These are phyloP conservation scores for Solanum peruvianum DNA, from an alignment of 257 asterid species.

Conservation along the genomic window DNA sequence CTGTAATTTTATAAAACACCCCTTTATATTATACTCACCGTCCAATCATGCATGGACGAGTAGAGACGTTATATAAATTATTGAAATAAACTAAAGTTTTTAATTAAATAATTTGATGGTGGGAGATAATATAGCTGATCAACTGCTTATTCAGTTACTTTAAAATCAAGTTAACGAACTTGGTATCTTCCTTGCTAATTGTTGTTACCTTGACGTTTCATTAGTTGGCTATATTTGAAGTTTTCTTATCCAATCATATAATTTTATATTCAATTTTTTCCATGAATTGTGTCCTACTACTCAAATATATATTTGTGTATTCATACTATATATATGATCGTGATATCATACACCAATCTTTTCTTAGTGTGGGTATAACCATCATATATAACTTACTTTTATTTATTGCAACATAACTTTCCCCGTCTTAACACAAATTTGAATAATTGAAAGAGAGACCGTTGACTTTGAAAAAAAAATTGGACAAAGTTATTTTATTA, in stretches of 20 bases:
- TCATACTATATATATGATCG: neutral
- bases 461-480: neutral
- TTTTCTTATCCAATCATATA: neutral
- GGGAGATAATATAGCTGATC: neutral
- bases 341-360: neutral
- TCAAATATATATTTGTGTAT: neutral
- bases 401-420: neutral
- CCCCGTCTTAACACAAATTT: neutral
- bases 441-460: neutral
- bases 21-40: neutral
- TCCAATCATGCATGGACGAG: neutral
- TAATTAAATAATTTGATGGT: neutral
- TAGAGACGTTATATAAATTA: neutral
- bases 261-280: neutral
- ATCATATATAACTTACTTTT: neutral
- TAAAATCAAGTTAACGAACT: neutral
- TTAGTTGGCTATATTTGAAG: neutral
- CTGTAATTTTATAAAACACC: neutral
- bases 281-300: neutral
- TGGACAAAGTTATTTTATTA: neutral
- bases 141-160: slow-evolving; percentile 2
- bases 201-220: neutral
- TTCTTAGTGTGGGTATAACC: neutral
- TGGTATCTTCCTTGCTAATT: neutral
- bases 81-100: neutral